These are phyloP conservation scores for Saccharomyces cerevisiae DNA, from an alignment of 805 yeast genomes.

Conservation along the genomic window DNA sequence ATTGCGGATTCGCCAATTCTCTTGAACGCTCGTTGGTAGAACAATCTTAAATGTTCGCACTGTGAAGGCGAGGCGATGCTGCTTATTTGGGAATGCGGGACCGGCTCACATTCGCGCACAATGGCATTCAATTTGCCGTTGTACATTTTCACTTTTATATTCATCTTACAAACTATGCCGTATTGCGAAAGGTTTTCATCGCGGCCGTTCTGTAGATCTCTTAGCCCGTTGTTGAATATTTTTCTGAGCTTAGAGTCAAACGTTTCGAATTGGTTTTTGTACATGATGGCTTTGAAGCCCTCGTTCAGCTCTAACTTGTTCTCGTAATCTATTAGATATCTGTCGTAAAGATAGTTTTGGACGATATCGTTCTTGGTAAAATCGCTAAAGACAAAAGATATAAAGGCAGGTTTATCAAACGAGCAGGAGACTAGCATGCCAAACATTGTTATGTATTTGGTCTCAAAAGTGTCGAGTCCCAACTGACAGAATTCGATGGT, in stretches of 20 bases:
- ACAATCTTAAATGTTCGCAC: neutral
- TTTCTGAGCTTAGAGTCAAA: constrained; percentile 6
- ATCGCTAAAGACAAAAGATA: constrained; percentile 22
- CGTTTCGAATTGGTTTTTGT: constrained; percentile 10
- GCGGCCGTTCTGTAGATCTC: constrained; percentile 3
- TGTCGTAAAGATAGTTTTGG: constrained; percentile 19
- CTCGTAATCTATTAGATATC: constrained; percentile 15
- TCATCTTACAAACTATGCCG: constrained; percentile 22
- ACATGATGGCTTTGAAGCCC: constrained; percentile 18
- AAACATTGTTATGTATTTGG: constrained; percentile 10
- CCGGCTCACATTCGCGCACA: constrained; percentile 13
- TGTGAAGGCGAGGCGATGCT: neutral
- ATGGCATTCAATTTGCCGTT: constrained; percentile 18
- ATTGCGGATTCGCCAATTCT: neutral
- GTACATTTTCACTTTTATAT: constrained; percentile 14
- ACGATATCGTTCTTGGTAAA: constrained; percentile 16
- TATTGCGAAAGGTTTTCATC: constrained; percentile 17
- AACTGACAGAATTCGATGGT: constrained; percentile 11
- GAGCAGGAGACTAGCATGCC: constrained; percentile 18
- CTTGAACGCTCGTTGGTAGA: neutral
- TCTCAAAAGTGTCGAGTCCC: constrained; percentile 2
- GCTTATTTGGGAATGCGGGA: neutral
- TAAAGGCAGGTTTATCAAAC: constrained; percentile 9
- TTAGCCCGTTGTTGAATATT: constrained; percentile 5
- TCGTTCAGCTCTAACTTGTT: constrained; percentile 10